These are phyloP conservation scores for Allium fistulosum DNA, from an alignment of 106 monocot species.

Conservation along the genomic window DNA sequence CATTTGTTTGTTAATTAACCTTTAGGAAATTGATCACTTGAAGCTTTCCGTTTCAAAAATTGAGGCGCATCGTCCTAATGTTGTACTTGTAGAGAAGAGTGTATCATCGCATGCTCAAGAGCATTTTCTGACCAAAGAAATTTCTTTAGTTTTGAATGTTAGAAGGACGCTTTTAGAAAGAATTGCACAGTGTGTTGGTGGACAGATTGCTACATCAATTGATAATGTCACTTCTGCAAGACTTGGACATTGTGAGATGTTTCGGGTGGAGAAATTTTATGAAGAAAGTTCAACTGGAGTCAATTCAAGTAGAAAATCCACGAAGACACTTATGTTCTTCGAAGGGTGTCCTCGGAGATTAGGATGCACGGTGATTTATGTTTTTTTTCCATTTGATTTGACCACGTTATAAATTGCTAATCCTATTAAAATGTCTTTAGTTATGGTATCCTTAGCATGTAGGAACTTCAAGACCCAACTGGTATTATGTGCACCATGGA, in stretches of 20 bases:
- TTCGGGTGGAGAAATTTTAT: slow-evolving; percentile 49
- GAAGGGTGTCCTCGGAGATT: slow-evolving; percentile 81
- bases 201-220: slow-evolving; percentile 57
- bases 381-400: background rate
- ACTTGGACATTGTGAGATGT: slow-evolving; percentile 69
- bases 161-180: slow-evolving; percentile 72
- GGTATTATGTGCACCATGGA: too few species aligned
- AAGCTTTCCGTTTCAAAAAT: slow-evolving; percentile 58
- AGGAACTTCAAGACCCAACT: too few species aligned
- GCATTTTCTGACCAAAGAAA: slow-evolving; percentile 74
- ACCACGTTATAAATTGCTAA: too few species aligned
- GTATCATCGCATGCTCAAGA: slow-evolving; percentile 82
- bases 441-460: too few species aligned
- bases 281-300: slow-evolving; percentile 22
- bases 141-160: slow-evolving; percentile 88
- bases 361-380: slow-evolving; percentile 81
- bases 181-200: slow-evolving; percentile 82
- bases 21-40: slow-evolving; percentile 68
- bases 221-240: slow-evolving; percentile 50
- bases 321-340: slow-evolving; percentile 86
- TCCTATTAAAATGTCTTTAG: too few species aligned
- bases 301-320: slow-evolving; percentile 38
- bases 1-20: too few species aligned
- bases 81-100: slow-evolving; percentile 87
- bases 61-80: slow-evolving; percentile 64